Base-by-base conservation (phyloP, 768 basidiomycete genomes). In the Obba rivulosa region DNA sequence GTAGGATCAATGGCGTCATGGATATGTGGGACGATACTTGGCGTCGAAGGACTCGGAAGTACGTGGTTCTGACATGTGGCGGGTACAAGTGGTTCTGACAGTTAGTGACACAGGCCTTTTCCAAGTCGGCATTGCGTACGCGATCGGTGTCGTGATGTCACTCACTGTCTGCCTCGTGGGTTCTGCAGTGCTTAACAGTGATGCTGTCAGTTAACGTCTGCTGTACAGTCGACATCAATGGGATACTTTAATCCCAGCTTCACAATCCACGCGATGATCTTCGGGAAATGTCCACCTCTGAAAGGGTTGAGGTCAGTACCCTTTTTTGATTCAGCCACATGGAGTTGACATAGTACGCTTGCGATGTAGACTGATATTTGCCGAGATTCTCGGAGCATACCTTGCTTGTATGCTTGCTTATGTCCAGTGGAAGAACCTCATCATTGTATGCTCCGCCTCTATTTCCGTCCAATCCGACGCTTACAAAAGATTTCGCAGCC, bases 331-430 rank as follows among this genome's bases (percentile, higher is more conserved):
- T 31, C 36, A 14, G 7, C 4, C 3, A 10, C 25, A 22, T 38
- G 3, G 3, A 21, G 22, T 24, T 23, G 22, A 34, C 34, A 49
- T 17, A 37, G n/a, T n/a, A n/a, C n/a, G n/a, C n/a, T n/a, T 46
- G 31, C 51, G 58, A 35, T 53, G 66, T 31, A 85, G 83, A 63
- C 87, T 84, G 57, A 81, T 86, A 49, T 34, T 75, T 11, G 76
- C 82, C 0, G 85, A 89, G 57, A 72, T 84, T 51, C 53, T 84
- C 3, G 87, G 85, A 4, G 79, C 74, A 11, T 85, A 80, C 53
- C 61, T 86, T 52, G 85, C 81, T 0, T 78, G 75, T 46, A 65
- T 83, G 34, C 50, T 81, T 40, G 61, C 82, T 42, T 87, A 87
- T 58, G 69, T 70, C 4, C 81, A 86, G 55, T 88, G 81, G 68